Evolutionary conservation across 1,284 basidiomycete genomes (phyloP), one percentile per base, ranked within the genome.

Genomic region (Laetiporus sulphureus): DNA sequence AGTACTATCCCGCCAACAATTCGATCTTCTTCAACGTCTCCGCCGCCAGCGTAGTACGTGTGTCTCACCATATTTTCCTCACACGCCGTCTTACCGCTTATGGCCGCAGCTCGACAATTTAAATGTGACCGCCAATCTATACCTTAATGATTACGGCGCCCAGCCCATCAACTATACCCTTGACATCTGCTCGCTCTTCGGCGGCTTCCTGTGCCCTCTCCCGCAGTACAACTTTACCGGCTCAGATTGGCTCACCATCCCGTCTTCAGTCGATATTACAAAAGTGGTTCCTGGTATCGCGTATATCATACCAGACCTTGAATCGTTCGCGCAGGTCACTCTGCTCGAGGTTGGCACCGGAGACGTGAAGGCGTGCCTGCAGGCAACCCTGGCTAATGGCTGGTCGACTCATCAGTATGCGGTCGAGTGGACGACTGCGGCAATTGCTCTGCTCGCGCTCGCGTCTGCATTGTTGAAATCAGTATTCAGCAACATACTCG

Each of bases 361-460:
- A 34, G 63, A 79, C 4, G 71, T 89, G 45, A 88, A 84, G 34
- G 91, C 91, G 0, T 99, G 94, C 54, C 73, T 98, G 3, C 91
- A 95, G 61, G 79, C 91, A 6, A 95, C 92, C 1, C 69, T 98
- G 3, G 83, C 88, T 16, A 99, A 98, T 58, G 93, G 94, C 8
- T 84, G 83, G 77, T 89, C 91, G 1, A 77, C 81, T 0, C 77
- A 79, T 45, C 86, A 90, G 60, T 59, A 65, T 3, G 79, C 75
- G 2, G 92, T 91, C 11, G 74, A 80, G 54, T 95, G 89, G 86
- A 71, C 75, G 0, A 83, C 85, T 4, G 86, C 76, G 19, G 80
- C 71, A 18, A 62, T 95, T 39, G 77, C 81, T 2, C 60, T 94
- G 29, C 69, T 81, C 4, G 77, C 84, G 1, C 67, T 90, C 32